Evolutionary conservation across 805 yeast species (phyloP), one percentile per base, ranked within the genome.

Genomic region (Candida schatavii): DNA sequence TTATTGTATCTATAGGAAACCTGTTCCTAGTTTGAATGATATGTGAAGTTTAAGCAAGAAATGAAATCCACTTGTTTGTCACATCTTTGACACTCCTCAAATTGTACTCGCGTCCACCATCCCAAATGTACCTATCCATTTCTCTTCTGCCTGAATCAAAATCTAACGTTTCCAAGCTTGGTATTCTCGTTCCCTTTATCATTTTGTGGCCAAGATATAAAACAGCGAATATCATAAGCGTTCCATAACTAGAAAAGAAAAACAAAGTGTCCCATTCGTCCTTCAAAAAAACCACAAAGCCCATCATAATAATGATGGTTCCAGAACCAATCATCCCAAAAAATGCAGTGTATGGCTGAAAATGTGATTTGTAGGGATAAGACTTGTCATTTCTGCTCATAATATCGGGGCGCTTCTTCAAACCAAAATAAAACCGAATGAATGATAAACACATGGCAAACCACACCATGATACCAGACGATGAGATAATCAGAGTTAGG

Each of bases 121-220:
- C 88, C 95, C 95, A 87, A 18, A 81, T 78, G 47, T 77, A 77
- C 37, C 88, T 68, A 61, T 88, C 96, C 64, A 83, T 79, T 57
- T 88, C 96, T 39, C 93, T 72, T 52, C 96, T 69, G 2, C 96
- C 96, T 0, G 88, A 76, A 59, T 88, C 96, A 56, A 85, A 74
- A 59, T 88, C 95, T 45, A 88, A 57, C 35, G 85, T 83, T 50
- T 85, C 90, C 35, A 86, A 63, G 38, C 86, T 74, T 40, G 80
- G 85, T 9, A 83, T 66, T 47, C 79, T 75, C 1, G 90, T 81
- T 7, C 87, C 78, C 44, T 80, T 75, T 13, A 80, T 54, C 0
- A 80, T 32, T 53, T 80, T 81, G 61, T 83, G 82, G 1, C 78
- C 75, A 23, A 70, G 14, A 51, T 75, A 84, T 29, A 78, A 69